A percentile compares a stretch with the other conserved stretches of the same genome.
Evolutionary conservation across 495 filamentous ascomycete genomes (phyloP).

Genomic region (Xanthoparmelia taractica): DNA sequence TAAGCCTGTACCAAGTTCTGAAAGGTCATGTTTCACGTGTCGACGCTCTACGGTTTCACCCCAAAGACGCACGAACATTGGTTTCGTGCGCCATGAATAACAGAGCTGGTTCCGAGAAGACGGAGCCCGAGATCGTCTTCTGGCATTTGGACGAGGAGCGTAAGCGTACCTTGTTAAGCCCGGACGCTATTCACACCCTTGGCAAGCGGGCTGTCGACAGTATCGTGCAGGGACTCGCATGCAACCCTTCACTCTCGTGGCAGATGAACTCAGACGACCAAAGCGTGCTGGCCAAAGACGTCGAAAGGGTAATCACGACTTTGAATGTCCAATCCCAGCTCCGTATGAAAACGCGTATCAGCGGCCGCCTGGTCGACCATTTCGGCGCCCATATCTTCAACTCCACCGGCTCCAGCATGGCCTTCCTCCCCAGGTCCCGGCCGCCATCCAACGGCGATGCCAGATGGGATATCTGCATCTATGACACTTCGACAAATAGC

Average conservation of each 20-base stretch:
- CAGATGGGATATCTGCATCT: slow-evolving; percentile 14
- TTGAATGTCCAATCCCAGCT: slow-evolving; percentile 1
- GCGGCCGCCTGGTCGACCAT: background rate
- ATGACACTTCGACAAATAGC: slow-evolving; percentile 16
- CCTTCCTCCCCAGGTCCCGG: background rate
- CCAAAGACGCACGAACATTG: background rate
- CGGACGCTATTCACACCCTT: background rate
- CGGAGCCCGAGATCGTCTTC: slow-evolving; percentile 8
- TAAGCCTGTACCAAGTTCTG: background rate
- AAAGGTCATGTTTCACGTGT: slow-evolving; percentile 8
- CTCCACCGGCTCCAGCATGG: background rate
- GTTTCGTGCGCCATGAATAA: slow-evolving; percentile 10
- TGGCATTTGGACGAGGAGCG: slow-evolving; percentile 10
- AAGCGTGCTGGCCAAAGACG: background rate
- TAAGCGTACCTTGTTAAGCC: background rate
- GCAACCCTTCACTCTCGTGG: background rate
- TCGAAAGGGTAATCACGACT: background rate
- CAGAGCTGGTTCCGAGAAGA: background rate
- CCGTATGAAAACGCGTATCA: background rate
- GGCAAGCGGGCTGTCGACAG: background rate
- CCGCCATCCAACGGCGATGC: background rate
- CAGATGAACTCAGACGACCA: background rate
- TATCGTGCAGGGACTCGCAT: background rate
- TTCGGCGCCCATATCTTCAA: slow-evolving; percentile 11
- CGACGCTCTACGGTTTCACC: slow-evolving; percentile 8